A percentile compares a stretch with the other conserved stretches of the same genome.
These are phyloP conservation scores for Wolfiporia cocos DNA, from an alignment of 1,284 basidiomycete species.

Conservation along the genomic window DNA sequence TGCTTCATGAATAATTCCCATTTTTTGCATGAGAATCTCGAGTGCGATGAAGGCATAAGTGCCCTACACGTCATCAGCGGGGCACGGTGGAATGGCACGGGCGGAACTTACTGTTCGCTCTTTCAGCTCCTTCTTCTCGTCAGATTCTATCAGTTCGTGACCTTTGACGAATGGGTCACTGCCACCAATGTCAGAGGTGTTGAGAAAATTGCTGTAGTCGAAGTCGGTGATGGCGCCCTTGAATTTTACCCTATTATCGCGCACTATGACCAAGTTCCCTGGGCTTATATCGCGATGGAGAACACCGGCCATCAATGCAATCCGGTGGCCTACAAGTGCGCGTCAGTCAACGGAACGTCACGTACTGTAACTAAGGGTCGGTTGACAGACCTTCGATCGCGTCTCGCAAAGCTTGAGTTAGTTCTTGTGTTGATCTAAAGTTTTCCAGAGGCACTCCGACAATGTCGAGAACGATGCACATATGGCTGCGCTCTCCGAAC, in stretches of 20 bases:
- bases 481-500: conserved; percentile 10
- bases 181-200: no score
- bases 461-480: conserved; percentile 10
- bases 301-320: neutral
- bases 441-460: conserved; percentile 7
- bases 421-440: conserved; percentile 10
- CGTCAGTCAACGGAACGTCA: neutral
- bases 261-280: neutral
- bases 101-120: no score
- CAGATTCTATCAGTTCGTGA: no score
- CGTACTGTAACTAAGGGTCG: no score
- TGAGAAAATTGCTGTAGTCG: no score
- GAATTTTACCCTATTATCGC: neutral
- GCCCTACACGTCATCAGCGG: no score
- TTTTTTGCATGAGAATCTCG: no score
- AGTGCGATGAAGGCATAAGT: no score
- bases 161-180: no score
- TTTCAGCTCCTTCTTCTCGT: no score
- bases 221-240: neutral
- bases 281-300: neutral
- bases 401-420: conserved; percentile 9
- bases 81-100: no score
- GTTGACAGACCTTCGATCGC: conserved; percentile 10
- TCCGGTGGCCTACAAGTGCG: neutral
- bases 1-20: neutral